Conservation (phyloP, 2,329 filamentous ascomycete species). For the Colletotrichum eleusines region DNA sequence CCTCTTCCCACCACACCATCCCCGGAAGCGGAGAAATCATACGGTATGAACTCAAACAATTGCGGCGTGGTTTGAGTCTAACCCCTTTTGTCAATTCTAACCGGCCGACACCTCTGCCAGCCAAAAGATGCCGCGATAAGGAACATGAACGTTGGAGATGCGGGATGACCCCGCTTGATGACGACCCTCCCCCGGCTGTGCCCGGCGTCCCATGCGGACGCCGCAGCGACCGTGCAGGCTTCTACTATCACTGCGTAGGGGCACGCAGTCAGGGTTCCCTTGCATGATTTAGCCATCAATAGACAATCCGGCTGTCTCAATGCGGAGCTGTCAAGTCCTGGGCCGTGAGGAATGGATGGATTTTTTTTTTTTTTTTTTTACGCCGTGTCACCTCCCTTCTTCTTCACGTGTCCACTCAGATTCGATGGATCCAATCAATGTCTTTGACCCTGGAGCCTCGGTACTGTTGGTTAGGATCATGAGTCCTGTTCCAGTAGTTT, state of each 20-base stretch:
- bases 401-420: background rate
- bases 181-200: slow-evolving; percentile 32
- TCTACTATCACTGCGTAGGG: too few relatives aligned
- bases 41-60: slow-evolving; percentile 21
- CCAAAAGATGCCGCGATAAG: slow-evolving; percentile 29
- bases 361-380: too few relatives aligned
- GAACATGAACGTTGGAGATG: slow-evolving; percentile 4
- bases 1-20: background rate
- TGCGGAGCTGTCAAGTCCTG: background rate
- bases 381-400: background rate
- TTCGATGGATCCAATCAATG: background rate
- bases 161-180: slow-evolving; percentile 39
- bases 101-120: slow-evolving; percentile 3
- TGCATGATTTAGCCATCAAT: slow-evolving; percentile 19
- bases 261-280: slow-evolving; percentile 22
- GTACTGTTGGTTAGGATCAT: background rate
- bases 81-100: slow-evolving; percentile 35
- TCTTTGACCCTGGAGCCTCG: background rate
- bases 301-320: background rate
- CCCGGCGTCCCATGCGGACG: slow-evolving; percentile 6
- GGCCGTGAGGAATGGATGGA: background rate
- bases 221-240: slow-evolving; percentile 3
- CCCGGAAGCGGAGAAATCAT: slow-evolving; percentile 30
- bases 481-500: slow-evolving; percentile 5
- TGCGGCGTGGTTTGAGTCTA: slow-evolving; percentile 19